Conservation (phyloP, 2,329 filamentous ascomycete genomes). For the Colletotrichum sublineola region DNA sequence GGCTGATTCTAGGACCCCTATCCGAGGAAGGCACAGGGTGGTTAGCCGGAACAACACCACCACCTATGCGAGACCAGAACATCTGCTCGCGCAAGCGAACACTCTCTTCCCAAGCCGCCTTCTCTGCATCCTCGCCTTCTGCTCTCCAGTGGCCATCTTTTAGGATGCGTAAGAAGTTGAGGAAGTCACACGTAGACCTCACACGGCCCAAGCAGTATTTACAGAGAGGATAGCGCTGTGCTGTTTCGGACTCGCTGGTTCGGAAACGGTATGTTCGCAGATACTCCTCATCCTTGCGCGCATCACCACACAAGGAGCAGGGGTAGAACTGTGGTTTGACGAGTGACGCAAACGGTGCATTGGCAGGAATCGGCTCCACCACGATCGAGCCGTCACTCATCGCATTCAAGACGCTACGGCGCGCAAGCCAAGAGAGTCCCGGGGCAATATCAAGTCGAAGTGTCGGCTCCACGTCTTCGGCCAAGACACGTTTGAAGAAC, state of each 20-base stretch:
- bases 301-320: slow-evolving; percentile 92
- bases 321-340: slow-evolving; percentile 71
- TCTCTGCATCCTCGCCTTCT: slow-evolving; percentile 86
- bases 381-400: slow-evolving; percentile 88
- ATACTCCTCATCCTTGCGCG: slow-evolving; percentile 77
- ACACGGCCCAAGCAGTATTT: slow-evolving; percentile 87
- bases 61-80: slow-evolving; percentile 96
- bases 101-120: slow-evolving; percentile 93
- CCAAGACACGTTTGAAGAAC: slow-evolving; percentile 91
- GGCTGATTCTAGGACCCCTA: slow-evolving; percentile 41
- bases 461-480: slow-evolving; percentile 95
- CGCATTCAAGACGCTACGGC: slow-evolving; percentile 84
- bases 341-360: slow-evolving; percentile 62
- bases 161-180: slow-evolving; percentile 90
- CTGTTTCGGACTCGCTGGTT: slow-evolving; percentile 86
- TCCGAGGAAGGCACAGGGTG: slow-evolving; percentile 46
- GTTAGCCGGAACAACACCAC: slow-evolving; percentile 82
- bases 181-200: slow-evolving; percentile 90
- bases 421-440: slow-evolving; percentile 92
- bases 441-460: slow-evolving; percentile 90
- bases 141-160: slow-evolving; percentile 93
- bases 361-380: slow-evolving; percentile 85
- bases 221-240: slow-evolving; percentile 91
- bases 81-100: slow-evolving; percentile 91
- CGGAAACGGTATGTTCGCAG: slow-evolving; percentile 89